Percentiles rank a stretch among this genome's conserved stretches.
These are phyloP conservation scores for Bipolaris sorokiniana DNA, from an alignment of 2,329 filamentous ascomycete species.

Conservation along the genomic window DNA sequence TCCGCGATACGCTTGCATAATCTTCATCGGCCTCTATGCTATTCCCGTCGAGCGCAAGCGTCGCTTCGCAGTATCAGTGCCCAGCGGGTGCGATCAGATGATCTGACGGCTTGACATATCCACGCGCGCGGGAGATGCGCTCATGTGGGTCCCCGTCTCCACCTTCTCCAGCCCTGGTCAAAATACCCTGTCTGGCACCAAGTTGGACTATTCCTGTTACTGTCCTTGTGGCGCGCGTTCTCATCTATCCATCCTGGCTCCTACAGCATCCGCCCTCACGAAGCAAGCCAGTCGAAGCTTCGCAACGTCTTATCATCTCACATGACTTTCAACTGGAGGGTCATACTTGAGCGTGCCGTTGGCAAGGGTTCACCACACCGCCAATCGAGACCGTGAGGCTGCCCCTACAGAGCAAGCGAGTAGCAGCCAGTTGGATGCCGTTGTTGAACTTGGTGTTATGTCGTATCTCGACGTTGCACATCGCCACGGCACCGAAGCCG, in stretches of 20 bases:
- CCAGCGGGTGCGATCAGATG: constrained; percentile 25
- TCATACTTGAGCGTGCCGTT: constrained; percentile 1
- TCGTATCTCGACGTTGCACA: constrained; percentile 23
- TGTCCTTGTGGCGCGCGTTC: constrained; percentile 11
- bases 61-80: constrained; percentile 10
- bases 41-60: constrained; percentile 5
- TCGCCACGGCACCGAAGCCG: neutral
- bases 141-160: constrained; percentile 28
- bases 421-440: constrained; percentile 10
- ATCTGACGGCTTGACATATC: constrained; percentile 28
- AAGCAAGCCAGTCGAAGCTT: constrained; percentile 14
- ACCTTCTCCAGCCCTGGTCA: constrained; percentile 20
- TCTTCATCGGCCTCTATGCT: neutral
- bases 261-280: constrained; percentile 36
- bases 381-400: neutral
- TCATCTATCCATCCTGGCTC: constrained; percentile 30
- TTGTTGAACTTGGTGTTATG: constrained; percentile 2
- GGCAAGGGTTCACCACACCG: neutral
- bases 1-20: constrained; percentile 4
- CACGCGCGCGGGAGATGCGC: constrained; percentile 24
- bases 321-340: constrained; percentile 6
- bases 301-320: constrained; percentile 9
- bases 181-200: constrained; percentile 13
- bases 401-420: neutral
- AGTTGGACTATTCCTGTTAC: constrained; percentile 3